Evolutionary conservation across 257 asterid genomes (phyloP), one percentile per base, ranked within the genome.

Genomic region (Perilla frutescens): DNA sequence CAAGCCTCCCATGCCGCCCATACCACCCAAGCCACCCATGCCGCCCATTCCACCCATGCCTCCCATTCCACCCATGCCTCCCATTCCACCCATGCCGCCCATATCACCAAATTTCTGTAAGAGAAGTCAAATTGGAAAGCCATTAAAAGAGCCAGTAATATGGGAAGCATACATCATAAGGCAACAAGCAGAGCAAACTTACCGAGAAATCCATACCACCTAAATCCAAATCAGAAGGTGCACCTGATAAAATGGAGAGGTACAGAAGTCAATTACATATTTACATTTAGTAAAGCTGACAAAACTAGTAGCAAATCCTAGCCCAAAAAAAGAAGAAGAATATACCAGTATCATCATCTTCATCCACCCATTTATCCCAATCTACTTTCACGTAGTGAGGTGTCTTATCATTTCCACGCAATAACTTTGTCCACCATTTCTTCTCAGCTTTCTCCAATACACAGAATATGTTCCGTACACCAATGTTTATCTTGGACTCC

Each of bases 291-390:
- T 58, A 45, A n/a, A n/a, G n/a, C n/a, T n/a, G n/a, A 47, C 14
- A 20, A 40, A 41, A 79, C 15, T 34, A 4, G 12, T 3, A 67
- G 31, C n/a, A 43, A 13, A 14, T 26, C 8, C 44, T 29, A 31
- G 5, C 3, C 37, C 26, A 20, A 20, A 20, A 11, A 50, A 75
- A 59, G 44, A 37, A 53, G 5, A 14, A n/a, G 8, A 59, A 45
- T 31, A 8, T 80, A 83, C 92, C 96, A 66, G 89, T 66, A 36
- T 88, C 91, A 36, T 89, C 97, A 80, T 91, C 98, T 83, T 91
- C 95, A 69, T 93, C 98, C 20, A 82, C 98, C 98, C 98, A 93
- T 73, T 88, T 93, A 77, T 93, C 98, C 98, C 98, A 94, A 75
- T 94, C 98, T 66, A 91, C 96, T 85, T 91, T 94, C 66, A 94